A percentile compares a stretch with the other conserved stretches of the same genome.
Conservation (phyloP, 2,329 filamentous ascomycete species). For the Cryphonectria japonica region DNA sequence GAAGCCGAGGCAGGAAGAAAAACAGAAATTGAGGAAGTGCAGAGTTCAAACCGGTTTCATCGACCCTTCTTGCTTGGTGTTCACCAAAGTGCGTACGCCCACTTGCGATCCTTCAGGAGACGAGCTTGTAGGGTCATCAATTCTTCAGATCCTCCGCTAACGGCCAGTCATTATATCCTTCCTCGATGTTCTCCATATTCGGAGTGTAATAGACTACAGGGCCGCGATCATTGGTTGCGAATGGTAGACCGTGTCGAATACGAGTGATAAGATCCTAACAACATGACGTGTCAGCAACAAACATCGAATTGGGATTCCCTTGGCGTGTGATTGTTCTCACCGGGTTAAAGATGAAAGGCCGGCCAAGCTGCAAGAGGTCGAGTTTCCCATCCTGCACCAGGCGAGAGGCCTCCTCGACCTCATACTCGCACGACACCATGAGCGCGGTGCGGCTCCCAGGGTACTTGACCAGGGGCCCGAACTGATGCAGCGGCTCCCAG, state of each 20-base stretch:
- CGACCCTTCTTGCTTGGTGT: background rate
- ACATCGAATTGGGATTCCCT: accelerated
- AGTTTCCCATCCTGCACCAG: constrained; percentile 12
- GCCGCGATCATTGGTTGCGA: background rate
- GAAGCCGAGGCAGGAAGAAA: background rate
- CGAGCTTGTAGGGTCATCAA: background rate
- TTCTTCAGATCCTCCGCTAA: background rate
- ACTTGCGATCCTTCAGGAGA: background rate
- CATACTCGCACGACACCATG: constrained; percentile 22
- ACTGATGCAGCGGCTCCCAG: constrained; percentile 21
- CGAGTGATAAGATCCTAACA: background rate
- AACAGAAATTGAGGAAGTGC: background rate
- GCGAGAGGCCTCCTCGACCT: constrained; percentile 17
- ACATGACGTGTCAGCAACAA: background rate
- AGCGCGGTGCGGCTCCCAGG: constrained; percentile 5
- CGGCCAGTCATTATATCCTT: constrained; percentile 2
- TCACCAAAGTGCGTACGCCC: background rate
- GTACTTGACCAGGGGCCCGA: constrained; percentile 20
- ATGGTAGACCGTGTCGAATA: background rate
- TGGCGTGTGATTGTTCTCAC: background rate
- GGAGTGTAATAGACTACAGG: background rate
- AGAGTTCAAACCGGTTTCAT: background rate
- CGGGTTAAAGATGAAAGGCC: constrained; percentile 25
- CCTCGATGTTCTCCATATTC: background rate
- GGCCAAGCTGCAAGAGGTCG: constrained; percentile 21